These are phyloP conservation scores for Isabelozyma heimii DNA, from an alignment of 805 yeast species.

Conservation along the genomic window DNA sequence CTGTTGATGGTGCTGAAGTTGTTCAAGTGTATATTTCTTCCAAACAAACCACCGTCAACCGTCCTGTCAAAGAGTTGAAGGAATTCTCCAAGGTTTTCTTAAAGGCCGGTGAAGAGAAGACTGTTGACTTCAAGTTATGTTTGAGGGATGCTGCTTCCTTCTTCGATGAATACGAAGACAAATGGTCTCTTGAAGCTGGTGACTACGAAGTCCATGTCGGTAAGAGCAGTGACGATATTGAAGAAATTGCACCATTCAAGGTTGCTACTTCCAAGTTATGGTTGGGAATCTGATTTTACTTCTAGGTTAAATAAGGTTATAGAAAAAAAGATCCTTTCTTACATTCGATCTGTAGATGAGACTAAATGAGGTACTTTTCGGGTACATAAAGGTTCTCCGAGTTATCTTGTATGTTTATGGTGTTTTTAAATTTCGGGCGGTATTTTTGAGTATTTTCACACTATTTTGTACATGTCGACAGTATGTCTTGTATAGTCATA, in stretches of 20 bases:
- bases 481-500: no score
- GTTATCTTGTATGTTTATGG: no score
- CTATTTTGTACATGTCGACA: no score
- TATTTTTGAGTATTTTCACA: no score
- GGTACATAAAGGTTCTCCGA: no score
- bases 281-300: not conserved
- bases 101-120: conserved; percentile 11
- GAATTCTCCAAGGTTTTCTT: conserved; percentile 27
- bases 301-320: not conserved
- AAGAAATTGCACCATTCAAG: conserved; percentile 2
- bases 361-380: no score
- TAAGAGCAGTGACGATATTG: conserved; percentile 15
- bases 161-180: conserved; percentile 24
- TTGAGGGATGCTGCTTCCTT: conserved; percentile 26
- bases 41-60: conserved; percentile 12
- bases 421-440: no score
- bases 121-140: conserved; percentile 13
- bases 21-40: conserved; percentile 25
- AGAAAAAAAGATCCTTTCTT: no score
- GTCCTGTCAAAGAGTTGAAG: conserved; percentile 27
- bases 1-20: conserved; percentile 23
- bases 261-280: not conserved
- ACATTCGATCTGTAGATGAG: no score
- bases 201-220: conserved; percentile 24
- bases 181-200: conserved; percentile 25